A percentile compares a stretch with the other conserved stretches of the same genome.
These are phyloP conservation scores for Elaphomyces granulatus DNA, from an alignment of 495 filamentous ascomycete genomes.

Conservation along the genomic window DNA sequence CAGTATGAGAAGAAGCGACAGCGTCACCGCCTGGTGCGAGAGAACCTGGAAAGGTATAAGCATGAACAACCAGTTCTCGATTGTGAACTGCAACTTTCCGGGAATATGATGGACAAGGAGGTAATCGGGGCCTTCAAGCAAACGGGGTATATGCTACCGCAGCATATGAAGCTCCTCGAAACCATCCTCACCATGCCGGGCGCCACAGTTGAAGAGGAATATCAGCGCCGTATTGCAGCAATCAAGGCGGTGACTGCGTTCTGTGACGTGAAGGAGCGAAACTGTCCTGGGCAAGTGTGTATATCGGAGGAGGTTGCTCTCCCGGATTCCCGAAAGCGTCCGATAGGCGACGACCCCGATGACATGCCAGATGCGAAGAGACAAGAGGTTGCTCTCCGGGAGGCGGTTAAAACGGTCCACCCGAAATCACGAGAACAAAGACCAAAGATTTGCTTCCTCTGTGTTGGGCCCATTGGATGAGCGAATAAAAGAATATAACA, in stretches of 20 bases:
- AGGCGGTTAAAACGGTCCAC: slow-evolving; percentile 10
- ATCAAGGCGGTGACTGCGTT: slow-evolving; percentile 18
- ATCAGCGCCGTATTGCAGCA: slow-evolving; percentile 11
- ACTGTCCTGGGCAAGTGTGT: too few relatives aligned
- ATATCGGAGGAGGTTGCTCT: too few relatives aligned
- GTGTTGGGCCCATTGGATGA: slow-evolving; percentile 5
- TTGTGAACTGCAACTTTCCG: slow-evolving; percentile 15
- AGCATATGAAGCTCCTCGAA: slow-evolving; percentile 15
- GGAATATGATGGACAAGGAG: slow-evolving; percentile 14
- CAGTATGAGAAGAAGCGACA: slow-evolving; percentile 15
- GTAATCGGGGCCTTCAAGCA: slow-evolving; percentile 11
- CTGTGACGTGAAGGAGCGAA: slow-evolving; percentile 18
- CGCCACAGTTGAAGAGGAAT: slow-evolving; percentile 12
- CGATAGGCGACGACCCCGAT: too few relatives aligned
- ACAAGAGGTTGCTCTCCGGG: slow-evolving; percentile 5
- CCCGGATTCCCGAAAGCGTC: too few relatives aligned
- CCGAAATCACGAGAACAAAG: too few relatives aligned
- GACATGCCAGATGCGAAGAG: too few relatives aligned
- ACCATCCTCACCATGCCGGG: slow-evolving; percentile 13
- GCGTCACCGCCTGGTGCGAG: slow-evolving; percentile 10
- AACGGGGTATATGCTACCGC: slow-evolving; percentile 1
- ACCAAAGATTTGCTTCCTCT: slow-evolving; percentile 8
- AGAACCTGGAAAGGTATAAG: slow-evolving; percentile 18
- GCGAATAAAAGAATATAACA: slow-evolving; percentile 4
- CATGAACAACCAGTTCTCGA: slow-evolving; percentile 22